Percentiles rank a stretch among this genome's conserved stretches.
Evolutionary conservation across 2,329 filamentous ascomycete species (phyloP).

Genomic region (Aspergillus nomiae): DNA sequence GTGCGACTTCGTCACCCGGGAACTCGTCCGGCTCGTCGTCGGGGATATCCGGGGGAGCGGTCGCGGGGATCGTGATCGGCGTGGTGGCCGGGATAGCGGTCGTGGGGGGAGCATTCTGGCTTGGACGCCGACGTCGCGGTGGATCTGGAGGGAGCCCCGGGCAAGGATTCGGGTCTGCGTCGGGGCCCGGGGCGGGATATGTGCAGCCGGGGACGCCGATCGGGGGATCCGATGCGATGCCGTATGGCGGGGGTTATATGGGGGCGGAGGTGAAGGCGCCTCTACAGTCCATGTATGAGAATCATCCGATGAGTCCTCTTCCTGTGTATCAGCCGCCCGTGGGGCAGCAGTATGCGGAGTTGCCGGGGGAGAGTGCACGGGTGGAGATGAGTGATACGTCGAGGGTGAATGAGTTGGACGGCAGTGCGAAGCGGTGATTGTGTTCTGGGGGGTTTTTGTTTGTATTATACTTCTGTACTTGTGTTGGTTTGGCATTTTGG

Average conservation of each 20-base stretch:
- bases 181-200: not conserved
- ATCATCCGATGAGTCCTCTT: not conserved
- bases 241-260: not conserved
- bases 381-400: conserved; percentile 17
- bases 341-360: conserved; percentile 7
- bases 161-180: not conserved
- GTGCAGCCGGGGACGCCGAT: not conserved
- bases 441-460: no score
- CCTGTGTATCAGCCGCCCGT: not conserved
- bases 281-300: not conserved
- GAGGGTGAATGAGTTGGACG: conserved; percentile 15
- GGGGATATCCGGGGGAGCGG: conserved; percentile 4
- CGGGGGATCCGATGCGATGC: not conserved
- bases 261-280: not conserved
- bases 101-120: conserved; percentile 11
- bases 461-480: not conserved
- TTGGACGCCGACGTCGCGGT: conserved; percentile 6
- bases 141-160: not conserved
- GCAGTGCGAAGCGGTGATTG: conserved; percentile 2
- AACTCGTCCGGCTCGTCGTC: not conserved
- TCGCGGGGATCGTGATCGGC: conserved; percentile 15
- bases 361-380: conserved; percentile 7
- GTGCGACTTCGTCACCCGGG: not conserved
- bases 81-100: conserved; percentile 7
- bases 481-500: not conserved